Evolutionary conservation across 2,329 filamentous ascomycete species (phyloP).

Genomic region (Alternaria gansuensis): DNA sequence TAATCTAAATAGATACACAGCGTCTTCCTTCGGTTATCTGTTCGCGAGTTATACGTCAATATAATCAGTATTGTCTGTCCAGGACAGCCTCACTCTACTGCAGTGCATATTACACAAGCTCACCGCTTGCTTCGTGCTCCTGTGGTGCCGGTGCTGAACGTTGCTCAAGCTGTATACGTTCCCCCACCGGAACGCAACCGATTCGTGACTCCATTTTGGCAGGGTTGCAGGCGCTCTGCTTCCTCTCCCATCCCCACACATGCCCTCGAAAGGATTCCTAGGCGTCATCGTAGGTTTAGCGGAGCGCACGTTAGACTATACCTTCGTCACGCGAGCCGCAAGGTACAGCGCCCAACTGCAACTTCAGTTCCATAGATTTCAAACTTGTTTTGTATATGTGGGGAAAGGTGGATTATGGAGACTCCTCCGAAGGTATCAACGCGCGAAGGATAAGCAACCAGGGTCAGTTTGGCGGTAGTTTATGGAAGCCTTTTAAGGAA

Average conservation of each 20-base stretch:
- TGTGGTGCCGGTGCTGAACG: constrained; percentile 23
- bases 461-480: constrained; percentile 15
- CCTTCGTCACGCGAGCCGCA: constrained; percentile 31
- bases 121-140: constrained; percentile 36
- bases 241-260: constrained; percentile 2
- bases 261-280: constrained; percentile 1
- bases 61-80: neutral
- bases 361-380: constrained; percentile 11
- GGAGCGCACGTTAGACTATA: constrained; percentile 14
- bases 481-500: constrained; percentile 19
- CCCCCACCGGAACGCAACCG: constrained; percentile 31
- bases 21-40: neutral
- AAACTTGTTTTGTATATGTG: neutral
- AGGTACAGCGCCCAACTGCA: constrained; percentile 30
- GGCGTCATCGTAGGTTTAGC: constrained; percentile 11
- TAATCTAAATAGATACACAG: neutral
- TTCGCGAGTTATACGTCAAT: neutral
- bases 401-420: neutral
- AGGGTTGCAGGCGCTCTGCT: constrained; percentile 1
- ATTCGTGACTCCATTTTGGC: constrained; percentile 30
- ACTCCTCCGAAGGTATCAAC: neutral
- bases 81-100: constrained; percentile 5
- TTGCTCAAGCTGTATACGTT: constrained; percentile 29
- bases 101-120: constrained; percentile 32
- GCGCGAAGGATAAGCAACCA: constrained; percentile 4